These are phyloP conservation scores for Talaromyces nanjingensis DNA, from an alignment of 495 filamentous ascomycete species.

Conservation along the genomic window DNA sequence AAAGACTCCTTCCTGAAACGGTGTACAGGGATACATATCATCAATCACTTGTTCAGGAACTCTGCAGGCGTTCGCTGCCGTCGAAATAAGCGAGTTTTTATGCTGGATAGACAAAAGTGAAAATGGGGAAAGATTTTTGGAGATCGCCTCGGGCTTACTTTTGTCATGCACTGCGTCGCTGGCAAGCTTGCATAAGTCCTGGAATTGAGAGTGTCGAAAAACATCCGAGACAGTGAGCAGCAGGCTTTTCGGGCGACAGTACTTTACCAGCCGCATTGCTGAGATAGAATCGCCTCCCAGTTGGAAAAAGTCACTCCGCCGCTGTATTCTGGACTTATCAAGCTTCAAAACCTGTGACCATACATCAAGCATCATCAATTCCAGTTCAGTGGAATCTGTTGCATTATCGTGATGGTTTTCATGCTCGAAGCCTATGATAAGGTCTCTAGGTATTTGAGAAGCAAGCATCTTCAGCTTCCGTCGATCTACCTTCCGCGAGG, in stretches of 20 bases:
- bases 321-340: constrained; percentile 20
- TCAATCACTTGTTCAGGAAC: constrained; percentile 27
- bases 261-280: constrained; percentile 14
- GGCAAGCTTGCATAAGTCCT: background rate
- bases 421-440: constrained; percentile 12
- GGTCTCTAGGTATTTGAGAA: constrained; percentile 5
- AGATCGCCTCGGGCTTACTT: no score
- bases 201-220: constrained; percentile 17
- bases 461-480: constrained; percentile 2
- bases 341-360: constrained; percentile 19
- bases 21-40: constrained; percentile 55
- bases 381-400: no score
- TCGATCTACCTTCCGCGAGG: constrained; percentile 19
- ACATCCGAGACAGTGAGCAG: constrained; percentile 12
- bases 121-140: background rate
- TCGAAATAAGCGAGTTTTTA: background rate
- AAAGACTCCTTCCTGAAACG: constrained; percentile 55
- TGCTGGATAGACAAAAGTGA: background rate
- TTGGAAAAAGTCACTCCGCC: constrained; percentile 19
- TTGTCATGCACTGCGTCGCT: no score
- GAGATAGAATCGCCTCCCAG: constrained; percentile 18
- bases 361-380: background rate
- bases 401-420: constrained; percentile 13
- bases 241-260: background rate
- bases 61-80: constrained; percentile 8